Conservation (phyloP, 116 monocot species). For the Iris pallida region DNA sequence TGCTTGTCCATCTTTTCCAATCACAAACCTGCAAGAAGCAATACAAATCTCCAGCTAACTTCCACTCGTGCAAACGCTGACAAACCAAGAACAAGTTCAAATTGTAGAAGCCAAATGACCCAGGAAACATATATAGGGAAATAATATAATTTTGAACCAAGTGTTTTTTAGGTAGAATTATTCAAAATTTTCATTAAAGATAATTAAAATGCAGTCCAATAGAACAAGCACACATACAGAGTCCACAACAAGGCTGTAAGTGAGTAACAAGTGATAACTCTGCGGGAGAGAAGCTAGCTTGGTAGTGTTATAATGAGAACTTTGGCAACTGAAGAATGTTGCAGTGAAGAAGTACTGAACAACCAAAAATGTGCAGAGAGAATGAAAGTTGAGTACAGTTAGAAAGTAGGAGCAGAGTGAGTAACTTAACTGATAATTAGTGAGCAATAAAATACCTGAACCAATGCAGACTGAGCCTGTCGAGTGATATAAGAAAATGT, state of each 20-base stretch:
- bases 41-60: not conserved
- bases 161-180: no score
- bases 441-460: not conserved
- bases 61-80: no score
- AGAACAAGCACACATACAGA: not conserved
- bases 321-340: not conserved
- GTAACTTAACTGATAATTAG: not conserved
- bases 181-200: no score
- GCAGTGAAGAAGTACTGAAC: not conserved
- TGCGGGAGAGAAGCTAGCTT: not conserved
- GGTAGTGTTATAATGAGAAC: not conserved
- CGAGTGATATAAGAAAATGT: not conserved
- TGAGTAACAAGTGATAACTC: not conserved
- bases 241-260: not conserved
- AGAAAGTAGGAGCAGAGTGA: not conserved
- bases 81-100: no score
- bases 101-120: no score
- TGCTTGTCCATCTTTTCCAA: constrained; percentile 10
- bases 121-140: no score
- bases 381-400: not conserved
- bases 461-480: not conserved
- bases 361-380: not conserved
- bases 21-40: not conserved
- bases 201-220: no score
- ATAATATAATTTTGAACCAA: no score